These are phyloP conservation scores for Aspergillus leporis DNA, from an alignment of 495 filamentous ascomycete species.

Conservation along the genomic window DNA sequence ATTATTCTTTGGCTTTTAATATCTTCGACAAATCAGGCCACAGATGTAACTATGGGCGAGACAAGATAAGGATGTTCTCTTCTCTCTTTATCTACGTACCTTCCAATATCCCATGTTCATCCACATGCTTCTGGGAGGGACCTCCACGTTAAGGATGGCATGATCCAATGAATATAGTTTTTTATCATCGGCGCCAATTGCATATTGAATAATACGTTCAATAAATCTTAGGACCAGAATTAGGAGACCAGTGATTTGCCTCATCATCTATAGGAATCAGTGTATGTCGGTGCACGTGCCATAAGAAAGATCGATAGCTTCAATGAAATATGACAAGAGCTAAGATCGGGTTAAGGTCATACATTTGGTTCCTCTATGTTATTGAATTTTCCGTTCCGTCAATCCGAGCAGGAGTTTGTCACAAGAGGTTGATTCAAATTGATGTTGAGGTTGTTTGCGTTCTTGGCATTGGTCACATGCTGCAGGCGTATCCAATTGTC, in stretches of 20 bases:
- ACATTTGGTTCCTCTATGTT: too few species aligned
- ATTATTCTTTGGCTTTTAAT: not conserved
- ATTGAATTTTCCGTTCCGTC: too few species aligned
- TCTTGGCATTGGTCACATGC: too few species aligned
- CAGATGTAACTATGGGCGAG: not conserved
- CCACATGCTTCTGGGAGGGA: slow-evolving; percentile 38
- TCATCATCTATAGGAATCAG: not conserved
- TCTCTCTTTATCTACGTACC: slow-evolving; percentile 14
- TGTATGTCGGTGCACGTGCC: not conserved
- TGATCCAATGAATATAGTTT: slow-evolving; percentile 23
- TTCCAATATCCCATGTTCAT: slow-evolving; percentile 47
- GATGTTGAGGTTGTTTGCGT: too few species aligned
- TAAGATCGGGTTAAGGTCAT: too few species aligned
- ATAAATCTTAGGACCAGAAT: not conserved
- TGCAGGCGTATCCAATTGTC: too few species aligned
- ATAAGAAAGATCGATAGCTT: not conserved
- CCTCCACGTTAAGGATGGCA: slow-evolving; percentile 33
- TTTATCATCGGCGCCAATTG: not conserved
- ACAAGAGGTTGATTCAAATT: too few species aligned
- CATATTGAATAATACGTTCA: not conserved
- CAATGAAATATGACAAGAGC: too few species aligned
- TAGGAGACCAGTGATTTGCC: not conserved
- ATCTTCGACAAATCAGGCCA: not conserved
- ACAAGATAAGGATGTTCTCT: not conserved
- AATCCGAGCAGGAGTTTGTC: too few species aligned